Conservation (phyloP, 352 stramenopile species). For the Phytophthora europaea region DNA sequence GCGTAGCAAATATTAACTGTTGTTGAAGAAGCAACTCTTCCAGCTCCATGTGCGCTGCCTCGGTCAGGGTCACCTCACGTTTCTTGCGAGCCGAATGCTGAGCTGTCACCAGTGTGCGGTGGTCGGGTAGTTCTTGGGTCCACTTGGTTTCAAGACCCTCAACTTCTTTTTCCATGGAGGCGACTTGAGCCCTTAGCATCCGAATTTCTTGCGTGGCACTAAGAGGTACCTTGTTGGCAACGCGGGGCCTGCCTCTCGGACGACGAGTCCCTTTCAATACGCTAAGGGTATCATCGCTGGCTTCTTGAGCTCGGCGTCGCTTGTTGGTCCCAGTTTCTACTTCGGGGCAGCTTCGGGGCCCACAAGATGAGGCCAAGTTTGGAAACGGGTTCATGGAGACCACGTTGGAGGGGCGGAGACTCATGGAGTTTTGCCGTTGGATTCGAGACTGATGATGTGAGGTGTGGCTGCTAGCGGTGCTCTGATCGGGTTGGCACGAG, state of each 20-base stretch:
- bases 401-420: background rate
- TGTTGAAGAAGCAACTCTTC: slow-evolving; percentile 47
- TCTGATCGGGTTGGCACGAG: background rate
- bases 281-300: background rate
- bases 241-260: background rate
- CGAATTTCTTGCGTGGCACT: background rate
- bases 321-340: background rate
- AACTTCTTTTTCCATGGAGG: slow-evolving; percentile 1
- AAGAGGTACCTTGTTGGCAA: background rate
- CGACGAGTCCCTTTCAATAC: background rate
- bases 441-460: background rate
- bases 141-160: background rate
- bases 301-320: background rate
- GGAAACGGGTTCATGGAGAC: background rate
- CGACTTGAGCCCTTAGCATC: slow-evolving; percentile 1
- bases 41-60: slow-evolving; percentile 35
- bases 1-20: slow-evolving; percentile 46
- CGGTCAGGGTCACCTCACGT: slow-evolving; percentile 16
- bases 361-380: background rate
- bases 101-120: slow-evolving; percentile 24
- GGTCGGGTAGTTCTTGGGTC: background rate
- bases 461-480: background rate
- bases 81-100: slow-evolving; percentile 45
- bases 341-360: background rate
- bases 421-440: slow-evolving; percentile 1